Evolutionary conservation across 352 stramenopile species (phyloP).

Genomic region (Phytopythium montanum): DNA sequence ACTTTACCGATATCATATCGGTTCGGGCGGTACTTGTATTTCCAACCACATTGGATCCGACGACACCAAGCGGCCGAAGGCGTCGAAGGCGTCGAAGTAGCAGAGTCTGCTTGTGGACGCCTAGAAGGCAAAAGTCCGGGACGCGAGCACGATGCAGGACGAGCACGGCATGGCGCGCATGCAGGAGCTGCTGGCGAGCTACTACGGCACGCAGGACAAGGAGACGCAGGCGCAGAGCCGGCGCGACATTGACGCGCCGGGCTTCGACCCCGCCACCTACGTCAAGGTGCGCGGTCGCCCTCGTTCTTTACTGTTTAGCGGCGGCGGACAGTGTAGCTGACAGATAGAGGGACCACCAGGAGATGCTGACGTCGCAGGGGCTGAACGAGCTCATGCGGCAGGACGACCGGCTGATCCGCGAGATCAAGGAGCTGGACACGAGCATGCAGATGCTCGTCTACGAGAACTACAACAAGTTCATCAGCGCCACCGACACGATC

Average conservation of each 20-base stretch:
- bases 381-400: constrained; percentile 69
- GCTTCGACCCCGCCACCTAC: constrained; percentile 69
- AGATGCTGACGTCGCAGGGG: constrained; percentile 53
- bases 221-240: constrained; percentile 61
- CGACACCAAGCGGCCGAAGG: no score
- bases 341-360: constrained; percentile 16
- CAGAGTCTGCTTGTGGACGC: no score
- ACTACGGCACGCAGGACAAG: constrained; percentile 81
- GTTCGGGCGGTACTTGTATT: no score
- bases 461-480: constrained; percentile 99
- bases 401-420: constrained; percentile 75
- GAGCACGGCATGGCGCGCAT: constrained; percentile 78
- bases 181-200: constrained; percentile 87
- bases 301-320: no score
- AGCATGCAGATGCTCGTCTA: constrained; percentile 99
- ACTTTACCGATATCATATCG: no score
- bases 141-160: constrained; percentile 22
- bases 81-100: no score
- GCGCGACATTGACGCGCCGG: constrained; percentile 73
- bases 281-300: constrained; percentile 50
- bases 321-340: no score
- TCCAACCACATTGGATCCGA: no score
- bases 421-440: constrained; percentile 96
- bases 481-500: constrained; percentile 99
- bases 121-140: no score